Evolutionary conservation across 192 early-diverging fungal genomes (phyloP), one percentile per base, ranked within the genome.

Genomic region (Backusella tuberculispora): DNA sequence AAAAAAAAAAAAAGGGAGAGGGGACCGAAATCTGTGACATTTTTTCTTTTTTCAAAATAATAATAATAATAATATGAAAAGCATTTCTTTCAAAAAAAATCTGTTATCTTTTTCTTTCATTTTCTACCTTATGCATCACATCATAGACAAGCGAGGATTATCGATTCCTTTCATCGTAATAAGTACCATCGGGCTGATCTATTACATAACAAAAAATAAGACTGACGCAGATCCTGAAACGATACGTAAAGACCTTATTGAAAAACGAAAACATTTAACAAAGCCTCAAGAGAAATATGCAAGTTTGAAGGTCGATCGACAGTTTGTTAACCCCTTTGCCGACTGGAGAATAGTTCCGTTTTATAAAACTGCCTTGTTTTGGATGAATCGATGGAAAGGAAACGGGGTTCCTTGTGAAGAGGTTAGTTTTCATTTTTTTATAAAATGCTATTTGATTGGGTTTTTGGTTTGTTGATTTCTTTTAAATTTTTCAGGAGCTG

Each of bases 321-420:
- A 82, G 6, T 89, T 84, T 83, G 86, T 88, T 1, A 89, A 89
- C 69, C 88, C 88, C 13, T 89, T 87, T 79, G 60, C 80, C 69
- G 88, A 89, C 66, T 89, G 88, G 88, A 53, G 78, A 69, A 82
- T 86, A 46, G 65, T 74, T 6, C 63, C 72, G 0, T 74, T 70
- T 53, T 78, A 50, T 50, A 76, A 81, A 68, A 81, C 80, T 15
- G 48, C 66, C 15, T 72, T 77, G 24, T 74, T 75, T 34, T 81
- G 80, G 80, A 13, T 78, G 24, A 56, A 66, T 26, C 44, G 72
- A 43, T 66, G 48, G 45, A 78, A 66, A 69, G 77, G 77, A 37
- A 78, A 78, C 63, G 73, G 77, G n/a, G 42, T 78, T 47, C 77
- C 77, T 4, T 65, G 38, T 37, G 65, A 72, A 42, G 43, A 46